Evolutionary conservation across 306 rosid species (phyloP), one percentile per base, ranked within the genome.

Genomic region (Prunus persica): DNA sequence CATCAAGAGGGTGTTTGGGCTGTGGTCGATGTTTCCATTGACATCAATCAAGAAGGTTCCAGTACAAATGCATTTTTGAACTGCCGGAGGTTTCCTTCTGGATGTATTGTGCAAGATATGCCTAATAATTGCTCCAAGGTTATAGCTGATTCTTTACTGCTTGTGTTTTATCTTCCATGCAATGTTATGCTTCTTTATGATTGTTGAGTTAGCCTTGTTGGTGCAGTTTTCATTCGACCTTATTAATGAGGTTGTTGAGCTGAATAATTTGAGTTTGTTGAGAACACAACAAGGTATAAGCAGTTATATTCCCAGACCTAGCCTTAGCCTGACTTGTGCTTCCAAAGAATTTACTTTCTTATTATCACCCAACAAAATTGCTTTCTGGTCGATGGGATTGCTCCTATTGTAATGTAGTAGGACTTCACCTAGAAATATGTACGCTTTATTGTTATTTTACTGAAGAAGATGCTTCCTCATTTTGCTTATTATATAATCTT

Each of bases 1-100:
- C 97, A 84, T 63, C 89, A 81, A 0, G 96, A 90, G 57, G 97
- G 93, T 30, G 60, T 92, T 22, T 95, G 98, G 98, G 97, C 80
- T 24, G 88, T 95, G 19, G 98, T 86, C 28, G 98, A 95, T 78
- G 87, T 88, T 76, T 85, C 97, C 0, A 12, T 90, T 54, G 97
- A 91, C 73, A 46, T 78, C 70, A 80, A 77, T 58, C 89, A 79
- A 12, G 91, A 85, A 60, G 51, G 71, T 52, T 5, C 76, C 11
- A 81, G 78, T 51, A 57, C 73, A 22, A 68, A 77, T 60, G 68
- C 87, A 13, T 82, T 70, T 68, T 5, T 76, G 76, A 69, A 56
- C 74, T 86, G 90, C 62, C 84, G 85, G 87, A 95, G 87, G 86
- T 96, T 92, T 73, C 98, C 98, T 28, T 95, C 98, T 0, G 98